Conservation (phyloP, 805 yeast genomes). For the Myxozyma melibiosi region DNA sequence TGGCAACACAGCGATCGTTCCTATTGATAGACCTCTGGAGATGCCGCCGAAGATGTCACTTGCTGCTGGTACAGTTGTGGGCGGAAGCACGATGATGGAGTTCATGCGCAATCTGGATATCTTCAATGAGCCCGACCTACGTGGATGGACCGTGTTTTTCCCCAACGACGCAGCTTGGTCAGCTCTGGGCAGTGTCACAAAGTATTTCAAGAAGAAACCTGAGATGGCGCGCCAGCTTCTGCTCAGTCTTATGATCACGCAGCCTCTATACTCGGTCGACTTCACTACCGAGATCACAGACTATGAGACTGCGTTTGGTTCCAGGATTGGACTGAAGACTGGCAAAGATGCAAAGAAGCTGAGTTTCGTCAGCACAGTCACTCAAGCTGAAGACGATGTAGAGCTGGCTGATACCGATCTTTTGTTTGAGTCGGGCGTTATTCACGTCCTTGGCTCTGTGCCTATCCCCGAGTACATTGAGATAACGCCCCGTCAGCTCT, state of each 20-base stretch:
- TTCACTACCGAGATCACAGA: neutral
- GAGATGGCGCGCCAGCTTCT: constrained; percentile 14
- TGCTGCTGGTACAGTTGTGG: constrained; percentile 14
- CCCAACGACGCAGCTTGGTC: constrained; percentile 29
- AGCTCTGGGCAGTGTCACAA: constrained; percentile 17
- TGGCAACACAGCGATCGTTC: constrained; percentile 27
- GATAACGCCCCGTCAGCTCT: constrained; percentile 26
- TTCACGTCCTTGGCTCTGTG: constrained; percentile 18
- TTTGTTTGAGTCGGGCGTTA: constrained; percentile 25
- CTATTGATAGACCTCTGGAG: constrained; percentile 22
- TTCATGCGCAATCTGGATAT: constrained; percentile 14
- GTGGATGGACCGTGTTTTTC: constrained; percentile 23
- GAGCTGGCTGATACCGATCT: constrained; percentile 8
- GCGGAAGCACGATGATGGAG: constrained; percentile 1
- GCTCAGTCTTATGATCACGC: constrained; percentile 16
- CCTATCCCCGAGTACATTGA: constrained; percentile 26
- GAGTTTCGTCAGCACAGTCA: neutral
- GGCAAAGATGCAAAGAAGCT: neutral
- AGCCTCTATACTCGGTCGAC: constrained; percentile 20
- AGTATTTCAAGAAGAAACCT: constrained; percentile 15
- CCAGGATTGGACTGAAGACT: constrained; percentile 9
- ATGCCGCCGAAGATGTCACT: constrained; percentile 25
- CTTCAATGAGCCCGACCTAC: constrained; percentile 11
- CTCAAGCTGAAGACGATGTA: neutral
- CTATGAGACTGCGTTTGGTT: constrained; percentile 19